Percentiles rank a stretch among this genome's conserved stretches.
Conservation (phyloP, 1,139 yeast genomes). For the Nadsonia starkeyi-henricii region DNA sequence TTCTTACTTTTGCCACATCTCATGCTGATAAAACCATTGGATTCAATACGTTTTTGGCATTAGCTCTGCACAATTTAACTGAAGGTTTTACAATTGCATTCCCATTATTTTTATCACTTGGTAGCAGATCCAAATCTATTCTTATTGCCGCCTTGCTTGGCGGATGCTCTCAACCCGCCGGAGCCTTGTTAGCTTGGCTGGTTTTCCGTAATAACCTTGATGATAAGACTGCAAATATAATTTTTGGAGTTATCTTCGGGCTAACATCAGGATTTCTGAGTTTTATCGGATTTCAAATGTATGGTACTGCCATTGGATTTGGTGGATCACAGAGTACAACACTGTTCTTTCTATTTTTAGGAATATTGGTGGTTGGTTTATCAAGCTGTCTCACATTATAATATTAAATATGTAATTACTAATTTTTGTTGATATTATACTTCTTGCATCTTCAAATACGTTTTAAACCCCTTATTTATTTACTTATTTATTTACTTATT, state of each 20-base stretch:
- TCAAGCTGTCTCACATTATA: not conserved
- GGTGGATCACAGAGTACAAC: conserved; percentile 35
- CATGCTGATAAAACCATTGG: conserved; percentile 66
- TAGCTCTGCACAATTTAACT: conserved; percentile 81
- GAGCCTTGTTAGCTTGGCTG: conserved; percentile 61
- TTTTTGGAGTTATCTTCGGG: conserved; percentile 18
- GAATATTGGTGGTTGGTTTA: conserved; percentile 19
- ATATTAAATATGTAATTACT: too few species aligned
- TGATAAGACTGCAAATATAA: conserved; percentile 13
- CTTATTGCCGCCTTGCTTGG: conserved; percentile 56
- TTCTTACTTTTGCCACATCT: conserved; percentile 69
- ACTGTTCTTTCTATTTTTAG: conserved; percentile 19
- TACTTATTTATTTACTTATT: too few species aligned
- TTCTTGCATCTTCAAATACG: too few species aligned
- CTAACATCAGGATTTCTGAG: conserved; percentile 62
- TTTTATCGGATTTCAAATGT: conserved; percentile 75
- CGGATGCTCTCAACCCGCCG: conserved; percentile 77
- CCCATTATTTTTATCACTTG: conserved; percentile 66
- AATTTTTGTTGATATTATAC: too few species aligned
- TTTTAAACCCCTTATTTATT: too few species aligned
- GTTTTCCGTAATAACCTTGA: conserved; percentile 33
- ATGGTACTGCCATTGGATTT: conserved; percentile 58
- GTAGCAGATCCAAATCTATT: conserved; percentile 51
- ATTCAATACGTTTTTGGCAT: conserved; percentile 63
- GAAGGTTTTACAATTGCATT: conserved; percentile 93